phyloP scores from a whole-genome alignment of 2,329 filamentous ascomycete species.

The Grosmannia serpens region DNA sequence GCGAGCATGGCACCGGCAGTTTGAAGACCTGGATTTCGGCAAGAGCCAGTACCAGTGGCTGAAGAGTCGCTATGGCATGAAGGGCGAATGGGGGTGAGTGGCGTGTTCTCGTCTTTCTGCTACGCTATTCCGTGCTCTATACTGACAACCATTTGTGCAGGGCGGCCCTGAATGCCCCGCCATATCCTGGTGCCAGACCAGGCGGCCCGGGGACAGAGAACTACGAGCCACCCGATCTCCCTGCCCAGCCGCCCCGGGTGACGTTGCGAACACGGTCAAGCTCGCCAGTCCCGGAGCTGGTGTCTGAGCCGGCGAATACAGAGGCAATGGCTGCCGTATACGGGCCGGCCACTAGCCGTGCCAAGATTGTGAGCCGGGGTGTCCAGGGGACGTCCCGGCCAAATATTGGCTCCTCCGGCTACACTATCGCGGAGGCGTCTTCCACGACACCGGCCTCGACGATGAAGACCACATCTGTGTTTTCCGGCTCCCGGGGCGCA shows the following conservation, averaged over 20 bases:
- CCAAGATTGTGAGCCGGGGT: background rate
- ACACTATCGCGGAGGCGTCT: background rate
- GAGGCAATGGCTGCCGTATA: background rate
- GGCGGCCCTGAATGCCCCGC: slow-evolving; percentile 10
- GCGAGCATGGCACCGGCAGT: slow-evolving; percentile 2
- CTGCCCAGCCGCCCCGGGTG: slow-evolving; percentile 1
- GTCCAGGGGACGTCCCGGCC: background rate
- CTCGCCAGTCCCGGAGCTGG: background rate
- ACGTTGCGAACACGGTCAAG: background rate
- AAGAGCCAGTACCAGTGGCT: slow-evolving; percentile 14
- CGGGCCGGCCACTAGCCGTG: background rate
- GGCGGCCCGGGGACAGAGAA: slow-evolving; percentile 6
- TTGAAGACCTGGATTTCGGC: slow-evolving; percentile 9
- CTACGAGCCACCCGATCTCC: slow-evolving; percentile 6
- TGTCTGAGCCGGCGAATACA: background rate
- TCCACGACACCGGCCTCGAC: background rate
- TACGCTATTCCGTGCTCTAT: background rate
- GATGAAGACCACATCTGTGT: background rate
- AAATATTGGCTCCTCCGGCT: background rate
- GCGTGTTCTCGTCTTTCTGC: background rate
- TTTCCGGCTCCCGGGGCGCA: background rate
- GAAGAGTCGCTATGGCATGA: slow-evolving; percentile 12
- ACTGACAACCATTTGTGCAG: background rate
- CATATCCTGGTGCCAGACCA: slow-evolving; percentile 9
- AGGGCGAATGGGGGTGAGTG: slow-evolving; percentile 13